Percentiles rank a stretch among this genome's conserved stretches.
Evolutionary conservation across 164 flowering plant species (phyloP).

Genomic region (Dillenia suffruticosa): DNA sequence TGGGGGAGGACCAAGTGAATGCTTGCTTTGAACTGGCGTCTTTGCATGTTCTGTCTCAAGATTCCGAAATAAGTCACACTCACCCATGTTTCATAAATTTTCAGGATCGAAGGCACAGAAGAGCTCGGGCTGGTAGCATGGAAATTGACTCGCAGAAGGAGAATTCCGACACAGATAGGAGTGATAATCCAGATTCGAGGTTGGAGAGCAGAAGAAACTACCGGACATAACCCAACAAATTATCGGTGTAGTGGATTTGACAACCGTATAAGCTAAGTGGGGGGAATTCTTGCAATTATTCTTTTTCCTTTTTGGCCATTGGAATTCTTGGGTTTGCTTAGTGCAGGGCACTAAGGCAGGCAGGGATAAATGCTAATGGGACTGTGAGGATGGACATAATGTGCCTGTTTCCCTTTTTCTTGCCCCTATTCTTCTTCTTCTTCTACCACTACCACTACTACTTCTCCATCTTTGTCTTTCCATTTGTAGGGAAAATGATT

Average conservation of each 20-base stretch:
- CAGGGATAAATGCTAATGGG: not conserved
- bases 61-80: too few species aligned
- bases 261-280: slow-evolving; percentile 4
- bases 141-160: slow-evolving; percentile 73
- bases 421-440: slow-evolving; percentile 3
- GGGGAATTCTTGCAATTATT: slow-evolving; percentile 25
- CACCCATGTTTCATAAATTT: not conserved
- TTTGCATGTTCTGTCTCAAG: too few species aligned
- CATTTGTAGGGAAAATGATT: slow-evolving; percentile 16
- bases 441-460: not conserved
- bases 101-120: slow-evolving; percentile 81
- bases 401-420: not conserved
- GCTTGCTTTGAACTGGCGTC: too few species aligned
- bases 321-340: slow-evolving; percentile 20
- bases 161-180: slow-evolving; percentile 73
- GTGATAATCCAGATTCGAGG: slow-evolving; percentile 61
- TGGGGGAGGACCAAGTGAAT: too few species aligned
- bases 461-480: not conserved
- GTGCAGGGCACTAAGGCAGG: not conserved
- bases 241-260: slow-evolving; percentile 4
- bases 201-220: slow-evolving; percentile 42
- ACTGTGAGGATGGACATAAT: too few species aligned
- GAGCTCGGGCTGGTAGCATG: slow-evolving; percentile 47
- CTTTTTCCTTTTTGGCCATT: slow-evolving; percentile 3
- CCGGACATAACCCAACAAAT: slow-evolving; percentile 11